Evolutionary conservation across 495 filamentous ascomycete genomes (phyloP), one percentile per base, ranked within the genome.

Genomic region (Xeromyces bisporus): DNA sequence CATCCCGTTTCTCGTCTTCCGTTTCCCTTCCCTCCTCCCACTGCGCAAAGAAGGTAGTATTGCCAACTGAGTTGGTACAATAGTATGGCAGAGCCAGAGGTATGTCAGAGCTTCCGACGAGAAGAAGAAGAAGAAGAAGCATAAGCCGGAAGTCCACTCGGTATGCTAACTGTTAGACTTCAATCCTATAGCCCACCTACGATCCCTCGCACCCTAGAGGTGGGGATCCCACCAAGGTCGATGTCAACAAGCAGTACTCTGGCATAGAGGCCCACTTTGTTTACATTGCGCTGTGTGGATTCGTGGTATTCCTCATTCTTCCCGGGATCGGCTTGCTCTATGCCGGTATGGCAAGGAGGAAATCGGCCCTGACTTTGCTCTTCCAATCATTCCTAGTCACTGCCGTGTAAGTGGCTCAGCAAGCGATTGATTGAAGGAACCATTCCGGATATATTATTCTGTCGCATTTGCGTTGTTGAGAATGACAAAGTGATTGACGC

Each of bases 301-400:
- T 63, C 30, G 52, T 74, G 31, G 67, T 73, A 29, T 73, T 64
- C 62, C 40, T 74, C 27, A 72, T 72, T 26, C 66, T 73, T 9
- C 69, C 69, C 3, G 69, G 68, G 2, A 67, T 73, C 34, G 67
- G 67, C 21, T 46, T 75, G 0, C 50, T 75, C 7, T 73, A 75
- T 42, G 57, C 64, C 26, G 69, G 70, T 29, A 54, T 75, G 10
- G 60, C 69, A 3, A 56, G 70, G 24, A 46, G 70, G 26, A 75
- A 75, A 47, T 69, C 66, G 4, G 60, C 67, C 6, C 46, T 75
- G 28, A 47, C 66, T 7, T 42, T 73, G 26, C 51, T 75, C 1
- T 73, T 71, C 39, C 69, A 71, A 39, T 64, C 62, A n/a, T 50
- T 75, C 23, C 56, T 66, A 56, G 54, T 62, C 25, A 45, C 55